Conservation (phyloP, 495 filamentous ascomycete species). For the Tuber brumale region DNA sequence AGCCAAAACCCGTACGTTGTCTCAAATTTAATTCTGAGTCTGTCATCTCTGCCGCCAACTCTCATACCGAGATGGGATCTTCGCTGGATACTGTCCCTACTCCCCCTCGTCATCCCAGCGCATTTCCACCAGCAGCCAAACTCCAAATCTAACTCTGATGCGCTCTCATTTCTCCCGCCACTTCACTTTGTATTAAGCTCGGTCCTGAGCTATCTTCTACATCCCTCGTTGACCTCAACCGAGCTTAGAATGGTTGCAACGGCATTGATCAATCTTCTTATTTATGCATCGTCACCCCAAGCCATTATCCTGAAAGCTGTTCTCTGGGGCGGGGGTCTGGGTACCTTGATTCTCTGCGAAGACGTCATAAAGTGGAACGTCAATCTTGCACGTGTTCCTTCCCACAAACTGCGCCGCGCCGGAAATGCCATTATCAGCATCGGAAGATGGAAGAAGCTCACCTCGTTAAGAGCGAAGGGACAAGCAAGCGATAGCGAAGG, state of each 20-base stretch:
- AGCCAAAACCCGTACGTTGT: conserved; percentile 50
- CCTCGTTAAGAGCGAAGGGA: conserved; percentile 12
- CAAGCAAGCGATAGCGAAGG: conserved; percentile 36
- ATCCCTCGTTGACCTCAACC: conserved; percentile 73
- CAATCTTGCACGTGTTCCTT: conserved; percentile 76
- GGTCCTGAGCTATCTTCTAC: conserved; percentile 71
- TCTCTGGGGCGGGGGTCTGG: conserved; percentile 81
- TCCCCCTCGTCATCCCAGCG: conserved; percentile 59
- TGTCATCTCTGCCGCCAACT: conserved; percentile 67
- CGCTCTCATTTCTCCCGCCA: conserved; percentile 26
- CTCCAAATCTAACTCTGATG: conserved; percentile 15
- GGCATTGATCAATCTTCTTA: conserved; percentile 71
- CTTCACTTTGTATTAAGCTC: conserved; percentile 47
- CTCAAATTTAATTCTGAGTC: conserved; percentile 71
- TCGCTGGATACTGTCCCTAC: conserved; percentile 64
- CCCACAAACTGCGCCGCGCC: conserved; percentile 73
- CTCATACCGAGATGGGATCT: conserved; percentile 58
- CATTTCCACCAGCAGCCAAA: conserved; percentile 34
- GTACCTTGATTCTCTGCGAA: conserved; percentile 63
- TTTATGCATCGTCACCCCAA: conserved; percentile 76
- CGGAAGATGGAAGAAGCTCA: conserved; percentile 30
- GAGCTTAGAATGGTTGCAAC: conserved; percentile 82
- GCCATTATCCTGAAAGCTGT: conserved; percentile 71
- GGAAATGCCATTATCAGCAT: conserved; percentile 33
- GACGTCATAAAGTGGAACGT: conserved; percentile 81